phyloP scores from a whole-genome alignment of 1,139 yeast genomes.

The Yamadazyma atlantica region DNA sequence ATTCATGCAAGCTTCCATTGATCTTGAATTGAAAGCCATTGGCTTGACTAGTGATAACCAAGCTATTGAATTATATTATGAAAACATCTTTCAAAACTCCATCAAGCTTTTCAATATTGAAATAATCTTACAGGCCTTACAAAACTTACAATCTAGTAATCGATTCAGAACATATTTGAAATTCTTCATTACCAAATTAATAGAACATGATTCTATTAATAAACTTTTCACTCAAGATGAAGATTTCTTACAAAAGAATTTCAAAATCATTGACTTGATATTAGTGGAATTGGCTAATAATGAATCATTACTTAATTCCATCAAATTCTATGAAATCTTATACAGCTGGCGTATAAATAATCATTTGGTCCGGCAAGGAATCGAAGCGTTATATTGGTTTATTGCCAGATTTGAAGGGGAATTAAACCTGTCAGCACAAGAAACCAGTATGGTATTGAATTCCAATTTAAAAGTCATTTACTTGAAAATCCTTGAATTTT shows the following conservation, averaged over 20 bases:
- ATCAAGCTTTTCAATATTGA: conserved; percentile 26
- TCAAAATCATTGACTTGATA: conserved; percentile 37
- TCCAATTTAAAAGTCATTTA: conserved; percentile 26
- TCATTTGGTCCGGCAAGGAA: conserved; percentile 37
- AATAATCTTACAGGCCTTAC: conserved; percentile 25
- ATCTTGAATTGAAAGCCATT: conserved; percentile 35
- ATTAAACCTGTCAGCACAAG: neutral
- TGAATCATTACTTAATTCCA: conserved; percentile 33
- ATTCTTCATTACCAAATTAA: conserved; percentile 26
- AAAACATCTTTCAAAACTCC: conserved; percentile 32
- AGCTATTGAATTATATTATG: conserved; percentile 21
- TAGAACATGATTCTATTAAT: conserved; percentile 20
- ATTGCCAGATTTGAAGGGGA: conserved; percentile 39
- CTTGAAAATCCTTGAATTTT: conserved; percentile 42
- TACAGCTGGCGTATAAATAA: conserved; percentile 54
- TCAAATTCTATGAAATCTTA: conserved; percentile 52
- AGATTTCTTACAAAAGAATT: conserved; percentile 26
- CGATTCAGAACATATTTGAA: conserved; percentile 17
- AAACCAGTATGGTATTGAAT: conserved; percentile 5
- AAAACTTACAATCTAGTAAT: conserved; percentile 16
- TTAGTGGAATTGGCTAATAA: conserved; percentile 38
- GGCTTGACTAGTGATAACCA: conserved; percentile 18
- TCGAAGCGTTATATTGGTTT: conserved; percentile 56
- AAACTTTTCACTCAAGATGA: conserved; percentile 20
- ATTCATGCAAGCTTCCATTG: conserved; percentile 27